A percentile compares a stretch with the other conserved stretches of the same genome.
phyloP scores from a whole-genome alignment of 2,329 filamentous ascomycete genomes.

The Claviceps sorghi region DNA sequence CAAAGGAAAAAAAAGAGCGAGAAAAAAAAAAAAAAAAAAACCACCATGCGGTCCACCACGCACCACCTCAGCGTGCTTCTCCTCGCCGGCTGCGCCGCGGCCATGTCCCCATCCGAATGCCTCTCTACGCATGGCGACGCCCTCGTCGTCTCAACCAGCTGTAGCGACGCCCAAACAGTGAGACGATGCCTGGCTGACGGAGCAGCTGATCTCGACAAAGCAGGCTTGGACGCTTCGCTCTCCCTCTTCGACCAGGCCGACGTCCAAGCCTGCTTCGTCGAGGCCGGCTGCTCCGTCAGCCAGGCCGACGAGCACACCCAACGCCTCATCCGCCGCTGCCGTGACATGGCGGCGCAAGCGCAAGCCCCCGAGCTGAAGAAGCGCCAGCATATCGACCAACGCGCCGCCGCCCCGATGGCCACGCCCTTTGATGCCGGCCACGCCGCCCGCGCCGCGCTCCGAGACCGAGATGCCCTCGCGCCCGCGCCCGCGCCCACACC shows the following conservation, averaged over 20 bases:
- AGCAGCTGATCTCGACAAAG: constrained; percentile 22
- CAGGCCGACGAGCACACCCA: constrained; percentile 18
- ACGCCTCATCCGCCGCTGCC: constrained; percentile 18
- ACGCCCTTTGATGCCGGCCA: background rate
- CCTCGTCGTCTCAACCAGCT: constrained; percentile 24
- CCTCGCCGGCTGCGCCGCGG: constrained; percentile 20
- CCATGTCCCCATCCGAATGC: constrained; percentile 23
- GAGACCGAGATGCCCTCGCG: too few relatives aligned
- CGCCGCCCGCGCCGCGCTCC: background rate
- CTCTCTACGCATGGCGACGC: constrained; percentile 22
- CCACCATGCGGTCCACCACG: background rate
- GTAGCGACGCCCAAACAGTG: constrained; percentile 28
- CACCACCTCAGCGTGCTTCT: constrained; percentile 12
- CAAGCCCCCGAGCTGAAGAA: constrained; percentile 18
- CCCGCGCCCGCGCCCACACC: background rate
- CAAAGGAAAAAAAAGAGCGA: too few relatives aligned
- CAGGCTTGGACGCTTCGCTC: constrained; percentile 23
- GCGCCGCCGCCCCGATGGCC: background rate
- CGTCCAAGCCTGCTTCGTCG: constrained; percentile 24
- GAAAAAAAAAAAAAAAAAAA: background rate
- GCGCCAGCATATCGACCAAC: constrained; percentile 11
- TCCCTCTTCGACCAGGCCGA: constrained; percentile 16
- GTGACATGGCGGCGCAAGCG: constrained; percentile 10
- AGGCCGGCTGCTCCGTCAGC: constrained; percentile 20
- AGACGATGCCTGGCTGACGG: constrained; percentile 25